These are phyloP conservation scores for Lecanicillium sp. DNA, from an alignment of 2,329 filamentous ascomycete genomes.

Conservation along the genomic window DNA sequence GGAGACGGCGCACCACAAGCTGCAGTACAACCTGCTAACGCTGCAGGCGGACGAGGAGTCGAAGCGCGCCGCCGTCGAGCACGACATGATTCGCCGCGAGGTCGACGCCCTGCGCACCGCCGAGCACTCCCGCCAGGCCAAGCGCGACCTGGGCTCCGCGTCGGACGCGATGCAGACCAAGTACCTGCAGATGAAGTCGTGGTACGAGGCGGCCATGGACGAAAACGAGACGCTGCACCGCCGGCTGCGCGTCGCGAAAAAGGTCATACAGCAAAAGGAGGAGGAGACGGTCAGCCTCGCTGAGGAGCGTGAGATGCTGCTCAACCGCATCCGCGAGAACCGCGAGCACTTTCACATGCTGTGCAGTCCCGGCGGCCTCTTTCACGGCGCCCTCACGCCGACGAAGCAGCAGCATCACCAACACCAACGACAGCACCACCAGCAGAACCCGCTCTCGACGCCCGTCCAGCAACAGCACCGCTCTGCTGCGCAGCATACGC, in stretches of 20 bases:
- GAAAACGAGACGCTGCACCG: slow-evolving; percentile 58
- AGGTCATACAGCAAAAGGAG: slow-evolving; percentile 69
- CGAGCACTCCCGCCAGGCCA: slow-evolving; percentile 59
- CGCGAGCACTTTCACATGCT: slow-evolving; percentile 77
- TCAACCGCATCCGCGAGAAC: slow-evolving; percentile 82
- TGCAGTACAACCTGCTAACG: slow-evolving; percentile 78
- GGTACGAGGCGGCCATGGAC: slow-evolving; percentile 58
- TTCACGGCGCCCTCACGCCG: slow-evolving; percentile 55
- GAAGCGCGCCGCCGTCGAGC: slow-evolving; percentile 82
- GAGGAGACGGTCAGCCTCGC: slow-evolving; percentile 61
- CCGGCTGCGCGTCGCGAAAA: slow-evolving; percentile 66
- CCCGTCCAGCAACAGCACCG: slow-evolving; percentile 37
- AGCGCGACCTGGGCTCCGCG: slow-evolving; percentile 42
- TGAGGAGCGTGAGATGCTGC: slow-evolving; percentile 70
- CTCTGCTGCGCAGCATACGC: slow-evolving; percentile 42
- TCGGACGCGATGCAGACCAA: slow-evolving; percentile 46
- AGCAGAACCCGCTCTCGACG: slow-evolving; percentile 15
- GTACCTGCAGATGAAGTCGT: slow-evolving; percentile 55
- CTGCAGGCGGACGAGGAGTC: slow-evolving; percentile 80
- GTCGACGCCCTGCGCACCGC: slow-evolving; percentile 74
- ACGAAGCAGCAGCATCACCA: no score
- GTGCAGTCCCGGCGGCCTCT: slow-evolving; percentile 64
- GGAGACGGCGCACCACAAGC: slow-evolving; percentile 80
- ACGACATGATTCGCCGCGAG: slow-evolving; percentile 83
- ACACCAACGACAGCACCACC: slow-evolving; percentile 37